A percentile compares a stretch with the other conserved stretches of the same genome.
Evolutionary conservation across 257 asterid genomes (phyloP).

Genomic region (Handroanthus guayacan): DNA sequence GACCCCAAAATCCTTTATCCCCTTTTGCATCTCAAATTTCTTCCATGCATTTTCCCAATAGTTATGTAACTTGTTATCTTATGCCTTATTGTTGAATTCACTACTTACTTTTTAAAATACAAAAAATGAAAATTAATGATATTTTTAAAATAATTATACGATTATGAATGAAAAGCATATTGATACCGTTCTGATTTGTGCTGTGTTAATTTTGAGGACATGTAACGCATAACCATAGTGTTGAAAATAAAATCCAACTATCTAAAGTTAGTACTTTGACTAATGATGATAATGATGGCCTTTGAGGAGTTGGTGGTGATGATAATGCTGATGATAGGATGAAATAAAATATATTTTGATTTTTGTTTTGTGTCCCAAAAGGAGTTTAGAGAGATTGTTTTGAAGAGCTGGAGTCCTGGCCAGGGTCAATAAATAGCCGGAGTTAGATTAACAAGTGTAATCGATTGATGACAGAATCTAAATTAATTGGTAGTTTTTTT

Average conservation of each 20-base stretch:
- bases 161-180: no score
- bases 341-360: neutral
- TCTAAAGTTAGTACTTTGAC: neutral
- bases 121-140: neutral
- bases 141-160: neutral
- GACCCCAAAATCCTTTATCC: neutral
- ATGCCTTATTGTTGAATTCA: neutral
- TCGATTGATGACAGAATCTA: neutral
- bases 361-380: neutral
- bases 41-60: neutral
- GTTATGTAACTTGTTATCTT: neutral
- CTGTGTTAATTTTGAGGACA: neutral
- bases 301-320: no score
- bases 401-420: neutral
- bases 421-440: neutral
- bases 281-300: neutral
- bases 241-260: neutral
- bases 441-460: no score
- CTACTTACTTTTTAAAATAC: neutral
- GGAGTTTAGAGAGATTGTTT: neutral
- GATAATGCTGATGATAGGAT: neutral
- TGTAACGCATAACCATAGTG: neutral
- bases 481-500: no score
- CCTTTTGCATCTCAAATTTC: neutral
- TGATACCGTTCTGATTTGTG: neutral